A percentile compares a stretch with the other conserved stretches of the same genome.
Evolutionary conservation across 495 filamentous ascomycete species (phyloP).

Genomic region (Thermochaetoides thermophila): DNA sequence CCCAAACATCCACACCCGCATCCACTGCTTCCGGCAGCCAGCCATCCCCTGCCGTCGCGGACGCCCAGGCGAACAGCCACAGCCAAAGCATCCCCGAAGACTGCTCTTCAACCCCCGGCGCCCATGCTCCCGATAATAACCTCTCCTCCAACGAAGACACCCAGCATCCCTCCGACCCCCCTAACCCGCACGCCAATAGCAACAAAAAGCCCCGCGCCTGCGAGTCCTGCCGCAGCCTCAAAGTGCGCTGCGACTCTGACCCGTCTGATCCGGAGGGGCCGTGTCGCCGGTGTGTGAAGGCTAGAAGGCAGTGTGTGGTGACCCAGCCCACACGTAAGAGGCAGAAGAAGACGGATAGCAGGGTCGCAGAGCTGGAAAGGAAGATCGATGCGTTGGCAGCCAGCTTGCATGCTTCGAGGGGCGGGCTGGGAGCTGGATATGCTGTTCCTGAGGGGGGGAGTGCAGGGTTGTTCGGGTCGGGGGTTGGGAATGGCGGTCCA

Average conservation of each 20-base stretch:
- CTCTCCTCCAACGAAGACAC: too few relatives aligned
- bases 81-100: too few relatives aligned
- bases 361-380: conserved; percentile 85
- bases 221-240: conserved; percentile 78
- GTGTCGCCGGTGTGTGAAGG: conserved; percentile 80
- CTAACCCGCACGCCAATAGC: conserved; percentile 36
- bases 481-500: not conserved
- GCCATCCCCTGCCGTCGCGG: too few relatives aligned
- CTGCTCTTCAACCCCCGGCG: too few relatives aligned
- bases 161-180: too few relatives aligned
- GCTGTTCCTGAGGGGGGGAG: not conserved
- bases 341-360: conserved; percentile 84
- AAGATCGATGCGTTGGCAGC: conserved; percentile 86
- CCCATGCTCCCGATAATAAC: too few relatives aligned
- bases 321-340: conserved; percentile 74
- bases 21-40: too few relatives aligned
- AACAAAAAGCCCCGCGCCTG: conserved; percentile 74
- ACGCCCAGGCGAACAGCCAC: too few relatives aligned
- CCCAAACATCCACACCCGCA: too few relatives aligned
- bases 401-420: conserved; percentile 27
- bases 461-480: not conserved
- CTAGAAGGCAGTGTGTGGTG: conserved; percentile 61
- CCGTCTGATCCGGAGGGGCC: conserved; percentile 43
- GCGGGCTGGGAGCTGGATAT: not conserved
- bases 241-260: conserved; percentile 78